phyloP scores from a whole-genome alignment of 2,329 filamentous ascomycete species.

The Hymenoscyphus infarciens region DNA sequence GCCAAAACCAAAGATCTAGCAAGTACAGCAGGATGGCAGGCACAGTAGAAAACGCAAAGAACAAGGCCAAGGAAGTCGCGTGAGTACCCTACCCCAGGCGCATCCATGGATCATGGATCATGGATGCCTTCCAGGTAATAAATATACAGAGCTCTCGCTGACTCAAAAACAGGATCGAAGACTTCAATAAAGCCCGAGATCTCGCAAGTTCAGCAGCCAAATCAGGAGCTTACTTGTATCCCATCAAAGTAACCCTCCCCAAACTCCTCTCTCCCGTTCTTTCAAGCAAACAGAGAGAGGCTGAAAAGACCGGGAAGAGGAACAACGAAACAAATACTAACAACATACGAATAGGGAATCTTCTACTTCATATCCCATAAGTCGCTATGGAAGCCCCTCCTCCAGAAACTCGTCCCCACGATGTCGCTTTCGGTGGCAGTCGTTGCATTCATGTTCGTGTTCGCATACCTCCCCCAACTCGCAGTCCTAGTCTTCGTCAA shows the following conservation, averaged over 20 bases:
- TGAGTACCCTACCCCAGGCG: slow-evolving; percentile 21
- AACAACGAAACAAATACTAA: slow-evolving; percentile 3
- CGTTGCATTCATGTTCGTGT: slow-evolving; percentile 76
- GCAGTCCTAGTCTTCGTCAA: slow-evolving; percentile 80
- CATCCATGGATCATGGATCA: neutral
- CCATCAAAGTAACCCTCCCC: slow-evolving; percentile 58
- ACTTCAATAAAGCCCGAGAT: slow-evolving; percentile 62
- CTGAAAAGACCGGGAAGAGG: neutral
- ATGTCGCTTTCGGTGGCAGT: slow-evolving; percentile 69
- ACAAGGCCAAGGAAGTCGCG: slow-evolving; percentile 36
- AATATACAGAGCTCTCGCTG: neutral
- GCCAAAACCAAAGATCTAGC: neutral
- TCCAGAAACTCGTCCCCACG: slow-evolving; percentile 55
- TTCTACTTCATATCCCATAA: slow-evolving; percentile 55
- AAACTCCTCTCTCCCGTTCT: neutral
- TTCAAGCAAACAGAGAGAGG: neutral
- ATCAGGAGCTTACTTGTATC: slow-evolving; percentile 82
- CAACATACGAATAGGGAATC: slow-evolving; percentile 46
- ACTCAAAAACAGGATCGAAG: slow-evolving; percentile 54
- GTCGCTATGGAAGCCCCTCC: slow-evolving; percentile 56
- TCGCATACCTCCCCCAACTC: slow-evolving; percentile 83
- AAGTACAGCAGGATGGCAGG: slow-evolving; percentile 35
- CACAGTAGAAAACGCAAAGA: slow-evolving; percentile 28
- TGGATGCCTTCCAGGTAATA: neutral
- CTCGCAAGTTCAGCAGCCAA: slow-evolving; percentile 66